Evolutionary conservation across 2,329 filamentous ascomycete genomes (phyloP), one percentile per base, ranked within the genome.

Genomic region (Colletotrichum eleusines): DNA sequence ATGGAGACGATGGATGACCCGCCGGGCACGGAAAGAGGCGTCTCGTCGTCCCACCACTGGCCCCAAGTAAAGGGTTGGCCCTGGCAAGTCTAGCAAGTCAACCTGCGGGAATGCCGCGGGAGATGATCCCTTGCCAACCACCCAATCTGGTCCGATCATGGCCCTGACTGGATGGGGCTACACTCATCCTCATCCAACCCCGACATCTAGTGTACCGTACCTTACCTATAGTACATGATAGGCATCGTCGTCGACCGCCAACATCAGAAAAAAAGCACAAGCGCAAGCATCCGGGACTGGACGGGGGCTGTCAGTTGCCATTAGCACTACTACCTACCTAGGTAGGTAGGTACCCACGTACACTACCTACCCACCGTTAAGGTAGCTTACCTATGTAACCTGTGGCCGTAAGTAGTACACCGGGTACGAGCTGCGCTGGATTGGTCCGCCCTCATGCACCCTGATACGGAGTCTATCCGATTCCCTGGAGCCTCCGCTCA

Each of bases 21-120:
- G 58, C 42, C 20, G 42, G 20, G 28, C 60, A 58, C 51, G 66
- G 66, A 68, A 64, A 46, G 62, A 65, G 66, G 54, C 46, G 54
- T 60, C 62, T 69, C 38, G 66, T 66, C 66, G 62, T 69, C 66
- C 66, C 66, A 69, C 66, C 46, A 59, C 51, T 51, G 54, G 31
- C 55, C 20, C 55, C 55, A 68, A 38, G 40, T 33, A 48, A 33
- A 66, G 46, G 54, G 66, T 54, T 65, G 54, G 63, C 44, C 63
- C 44, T 11, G 35, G 35, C 18, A 23, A 38, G 9, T 9, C 61
- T 16, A 61, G 53, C 42, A 60, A 38, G 44, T 38, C 35, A 33
- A 3, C 60, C 60, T 42, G 33, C 65, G 59, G 65, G 48, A 68
- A 63, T 68, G 65, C 40, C 53, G 58, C 64, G 64, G 64, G 64